phyloP scores from a whole-genome alignment of 768 basidiomycete species.

The Megacollybia marginata region DNA sequence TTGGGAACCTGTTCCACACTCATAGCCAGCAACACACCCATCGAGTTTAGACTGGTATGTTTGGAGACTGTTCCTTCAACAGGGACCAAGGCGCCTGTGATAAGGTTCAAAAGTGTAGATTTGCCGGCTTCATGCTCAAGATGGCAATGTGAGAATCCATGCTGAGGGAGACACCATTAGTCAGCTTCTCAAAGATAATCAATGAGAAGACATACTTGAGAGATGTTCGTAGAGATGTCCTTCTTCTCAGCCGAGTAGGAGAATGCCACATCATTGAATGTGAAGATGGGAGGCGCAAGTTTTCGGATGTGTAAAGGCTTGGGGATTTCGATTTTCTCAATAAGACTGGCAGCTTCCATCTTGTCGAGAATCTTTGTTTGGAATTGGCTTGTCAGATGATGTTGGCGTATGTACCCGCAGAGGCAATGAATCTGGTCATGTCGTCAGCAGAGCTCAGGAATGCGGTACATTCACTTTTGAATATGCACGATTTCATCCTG shows the following conservation, averaged over 20 bases:
- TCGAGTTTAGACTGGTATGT: conserved; percentile 71
- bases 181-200: background rate
- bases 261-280: conserved; percentile 92
- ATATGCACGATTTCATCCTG: too few species aligned
- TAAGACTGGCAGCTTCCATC: conserved; percentile 98
- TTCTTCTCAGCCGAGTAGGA: conserved; percentile 86
- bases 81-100: conserved; percentile 78
- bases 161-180: conserved; percentile 27
- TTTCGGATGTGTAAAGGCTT: conserved; percentile 72
- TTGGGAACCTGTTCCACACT: too few species aligned
- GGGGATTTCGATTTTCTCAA: conserved; percentile 80
- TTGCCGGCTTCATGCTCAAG: conserved; percentile 93
- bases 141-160: conserved; percentile 96
- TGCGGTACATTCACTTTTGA: conserved; percentile 64
- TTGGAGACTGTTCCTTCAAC: conserved; percentile 82
- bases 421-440: conserved; percentile 78
- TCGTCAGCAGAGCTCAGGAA: conserved; percentile 3
- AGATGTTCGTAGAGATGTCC: conserved; percentile 82
- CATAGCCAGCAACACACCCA: too few species aligned
- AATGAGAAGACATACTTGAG: conserved; percentile 75
- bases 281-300: conserved; percentile 95
- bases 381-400: conserved; percentile 98
- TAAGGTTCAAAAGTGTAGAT: conserved; percentile 84
- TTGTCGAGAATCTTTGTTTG: conserved; percentile 99
- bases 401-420: conserved; percentile 99